Base-by-base conservation (phyloP, 805 yeast genomes). In the Candida easanensis region DNA sequence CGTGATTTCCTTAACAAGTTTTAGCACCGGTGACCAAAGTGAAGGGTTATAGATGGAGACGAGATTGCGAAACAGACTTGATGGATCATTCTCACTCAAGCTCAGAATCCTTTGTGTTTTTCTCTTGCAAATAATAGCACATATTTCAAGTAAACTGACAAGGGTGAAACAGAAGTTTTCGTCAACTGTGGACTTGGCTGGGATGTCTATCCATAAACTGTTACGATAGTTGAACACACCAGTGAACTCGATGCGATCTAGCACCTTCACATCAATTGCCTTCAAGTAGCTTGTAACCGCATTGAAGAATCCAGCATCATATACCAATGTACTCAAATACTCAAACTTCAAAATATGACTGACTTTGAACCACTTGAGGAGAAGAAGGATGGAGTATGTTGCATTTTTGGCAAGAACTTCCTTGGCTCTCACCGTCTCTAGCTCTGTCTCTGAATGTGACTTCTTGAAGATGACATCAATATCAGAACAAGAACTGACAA, bases 271-370 rank as follows among this genome's bases (percentile, higher is more conserved):
- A 17, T 52, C 56, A 15, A 54, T 35, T 1, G 44, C n/a, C 19
- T 47, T 50, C 8, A 60, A 25, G 27, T 51, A 53, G 3, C 51
- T 48, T 3, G 49, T 36, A 4, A 52, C 44, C 14, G 51, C 53
- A 17, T 54, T 56, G n/a, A 68, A 56, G 44, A 54, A 84, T 45
- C 81, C 80, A 22, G 83, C 76, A 60, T 93, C 98, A 61, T 83
- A 85, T 20, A 93, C 61, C 33, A 90, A 59, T 0, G 86, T 75
- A 6, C 84, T 62, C 13, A 91, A 65, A 53, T 82, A 86, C 59
- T 88, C 95, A 60, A 74, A 82, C 60, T 91, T 90, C 49, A 90
- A 61, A 2, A 88, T 67, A 60, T 93, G 97, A 35, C 79, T 83
- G 9, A 74, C 61, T 57, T 85, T 86, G 60, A 87, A 83, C 97